phyloP scores from a whole-genome alignment of 345 rosid genomes.

The Aurinia saxatilis region DNA sequence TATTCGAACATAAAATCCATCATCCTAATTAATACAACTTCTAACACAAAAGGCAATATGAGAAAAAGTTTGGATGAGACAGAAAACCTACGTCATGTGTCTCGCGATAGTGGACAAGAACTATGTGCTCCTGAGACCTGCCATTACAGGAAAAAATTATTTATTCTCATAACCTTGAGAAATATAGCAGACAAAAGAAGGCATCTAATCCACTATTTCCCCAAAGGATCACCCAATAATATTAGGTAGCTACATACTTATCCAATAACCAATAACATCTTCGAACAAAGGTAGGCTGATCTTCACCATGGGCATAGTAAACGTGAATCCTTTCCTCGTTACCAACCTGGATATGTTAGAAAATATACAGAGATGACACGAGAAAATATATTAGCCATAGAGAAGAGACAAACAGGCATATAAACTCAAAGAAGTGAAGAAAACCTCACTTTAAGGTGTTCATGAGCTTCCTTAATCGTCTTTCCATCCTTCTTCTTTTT shows the following conservation, averaged over 20 bases:
- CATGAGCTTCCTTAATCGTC: constrained; percentile 88
- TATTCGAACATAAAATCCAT: not conserved
- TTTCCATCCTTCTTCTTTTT: constrained; percentile 87
- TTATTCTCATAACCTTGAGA: not conserved
- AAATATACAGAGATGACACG: not conserved
- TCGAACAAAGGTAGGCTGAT: constrained; percentile 84
- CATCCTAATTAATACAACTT: constrained; percentile 1
- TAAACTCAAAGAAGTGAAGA: constrained; percentile 7
- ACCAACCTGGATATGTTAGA: constrained; percentile 54
- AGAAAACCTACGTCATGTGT: constrained; percentile 74
- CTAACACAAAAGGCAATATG: not conserved
- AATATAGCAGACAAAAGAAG: not conserved
- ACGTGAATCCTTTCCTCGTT: constrained; percentile 98
- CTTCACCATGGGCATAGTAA: constrained; percentile 95
- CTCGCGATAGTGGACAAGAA: constrained; percentile 98
- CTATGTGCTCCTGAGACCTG: constrained; percentile 87
- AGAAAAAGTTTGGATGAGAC: constrained; percentile 7
- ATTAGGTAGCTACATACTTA: constrained; percentile 53
- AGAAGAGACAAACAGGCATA: not conserved
- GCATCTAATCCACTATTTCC: not conserved
- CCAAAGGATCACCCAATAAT: not conserved
- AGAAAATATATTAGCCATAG: not conserved
- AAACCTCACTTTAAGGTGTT: constrained; percentile 69
- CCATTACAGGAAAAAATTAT: not conserved
- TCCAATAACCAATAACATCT: constrained; percentile 99